Conservation (phyloP, 345 rosid species). For the Eucalyptus cloeziana region DNA sequence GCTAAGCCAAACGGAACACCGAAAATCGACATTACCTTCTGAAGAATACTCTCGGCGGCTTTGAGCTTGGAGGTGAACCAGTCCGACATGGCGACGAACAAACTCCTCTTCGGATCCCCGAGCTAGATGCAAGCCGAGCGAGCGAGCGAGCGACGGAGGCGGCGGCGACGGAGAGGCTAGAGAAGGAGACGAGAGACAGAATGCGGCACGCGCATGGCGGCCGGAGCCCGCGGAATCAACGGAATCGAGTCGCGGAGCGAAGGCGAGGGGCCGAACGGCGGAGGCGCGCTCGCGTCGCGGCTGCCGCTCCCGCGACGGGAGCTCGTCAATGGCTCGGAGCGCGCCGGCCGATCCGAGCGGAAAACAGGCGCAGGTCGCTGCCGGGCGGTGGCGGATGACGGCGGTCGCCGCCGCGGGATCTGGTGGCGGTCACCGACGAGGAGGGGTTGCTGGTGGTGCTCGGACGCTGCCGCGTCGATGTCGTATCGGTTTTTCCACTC, state of each 20-base stretch:
- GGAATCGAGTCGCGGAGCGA: neutral
- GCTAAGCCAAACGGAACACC: neutral
- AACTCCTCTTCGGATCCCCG: neutral
- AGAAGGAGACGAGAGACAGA: neutral
- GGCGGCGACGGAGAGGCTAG: neutral
- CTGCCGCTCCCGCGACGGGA: neutral
- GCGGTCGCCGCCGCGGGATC: neutral
- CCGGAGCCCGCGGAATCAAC: neutral
- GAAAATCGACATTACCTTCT: constrained; percentile 30
- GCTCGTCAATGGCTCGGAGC: neutral
- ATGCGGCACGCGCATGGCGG: neutral
- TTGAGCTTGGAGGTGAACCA: constrained; percentile 95
- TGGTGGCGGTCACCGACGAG: neutral
- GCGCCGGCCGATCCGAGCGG: neutral
- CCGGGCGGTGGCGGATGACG: neutral
- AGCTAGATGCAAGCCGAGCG: neutral
- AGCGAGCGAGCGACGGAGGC: neutral
- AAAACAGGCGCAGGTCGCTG: neutral
- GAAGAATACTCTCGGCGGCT: constrained; percentile 81
- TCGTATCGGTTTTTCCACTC: neutral
- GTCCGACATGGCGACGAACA: constrained; percentile 41
- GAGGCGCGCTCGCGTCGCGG: neutral
- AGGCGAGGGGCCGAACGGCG: neutral
- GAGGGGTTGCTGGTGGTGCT: neutral
- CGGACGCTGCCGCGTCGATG: neutral